Conservation (phyloP, 371 early-diverging fungal species). For the Mucor racemosus region DNA sequence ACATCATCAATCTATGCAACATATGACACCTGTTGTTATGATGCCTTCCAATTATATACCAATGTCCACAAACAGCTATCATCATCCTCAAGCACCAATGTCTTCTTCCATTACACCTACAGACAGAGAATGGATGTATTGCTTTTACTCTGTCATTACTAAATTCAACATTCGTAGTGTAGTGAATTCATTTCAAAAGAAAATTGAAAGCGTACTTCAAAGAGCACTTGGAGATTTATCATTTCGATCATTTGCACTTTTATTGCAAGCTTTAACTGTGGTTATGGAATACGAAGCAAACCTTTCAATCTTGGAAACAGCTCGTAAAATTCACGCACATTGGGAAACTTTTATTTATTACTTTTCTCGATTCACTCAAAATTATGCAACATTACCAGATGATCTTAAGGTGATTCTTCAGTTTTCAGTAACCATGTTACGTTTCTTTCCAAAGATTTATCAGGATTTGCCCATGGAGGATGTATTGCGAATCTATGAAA, state of each 20-base stretch:
- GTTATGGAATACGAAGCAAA: conserved; percentile 15
- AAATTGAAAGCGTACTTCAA: conserved; percentile 14
- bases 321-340: neutral
- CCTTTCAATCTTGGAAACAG: neutral
- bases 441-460: neutral
- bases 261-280: conserved; percentile 20
- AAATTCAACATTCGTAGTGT: neutral
- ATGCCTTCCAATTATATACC: conserved; percentile 17
- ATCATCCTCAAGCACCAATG: neutral
- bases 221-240: conserved; percentile 12
- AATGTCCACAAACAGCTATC: neutral
- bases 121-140: conserved; percentile 12
- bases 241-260: conserved; percentile 21
- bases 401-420: conserved; percentile 7
- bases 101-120: neutral
- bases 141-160: conserved; percentile 5
- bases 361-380: neutral
- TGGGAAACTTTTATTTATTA: conserved; percentile 9
- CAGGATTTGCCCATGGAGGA: conserved; percentile 10
- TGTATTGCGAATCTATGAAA: conserved; percentile 1
- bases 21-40: conserved; percentile 7
- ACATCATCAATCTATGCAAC: neutral
- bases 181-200: conserved; percentile 16
- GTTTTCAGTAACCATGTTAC: neutral
- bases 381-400: neutral